Conservation (phyloP, 768 basidiomycete genomes). For the Pleurotus salmoneostramineus region DNA sequence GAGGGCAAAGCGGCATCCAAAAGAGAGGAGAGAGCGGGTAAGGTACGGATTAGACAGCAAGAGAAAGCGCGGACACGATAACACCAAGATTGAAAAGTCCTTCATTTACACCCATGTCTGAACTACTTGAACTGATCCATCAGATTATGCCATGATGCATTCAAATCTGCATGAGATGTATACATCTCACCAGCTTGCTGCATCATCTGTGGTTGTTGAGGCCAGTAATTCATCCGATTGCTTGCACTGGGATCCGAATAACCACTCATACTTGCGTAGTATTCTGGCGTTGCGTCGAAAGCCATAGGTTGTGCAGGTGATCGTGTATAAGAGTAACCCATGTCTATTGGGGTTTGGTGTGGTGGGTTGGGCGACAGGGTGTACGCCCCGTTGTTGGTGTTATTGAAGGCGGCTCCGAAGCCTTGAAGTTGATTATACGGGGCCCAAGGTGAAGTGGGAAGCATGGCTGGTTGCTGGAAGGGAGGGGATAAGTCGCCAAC, state of each 20-base stretch:
- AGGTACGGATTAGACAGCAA: not conserved
- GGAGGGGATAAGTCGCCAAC: conserved; percentile 12
- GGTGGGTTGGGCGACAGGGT: not conserved
- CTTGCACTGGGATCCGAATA: conserved; percentile 16
- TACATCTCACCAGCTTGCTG: not conserved
- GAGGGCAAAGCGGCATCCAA: not conserved
- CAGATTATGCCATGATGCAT: conserved; percentile 46
- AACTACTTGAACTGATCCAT: conserved; percentile 38
- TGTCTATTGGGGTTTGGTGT: conserved; percentile 12
- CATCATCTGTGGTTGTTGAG: conserved; percentile 10
- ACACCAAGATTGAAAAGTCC: not conserved
- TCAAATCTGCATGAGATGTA: conserved; percentile 26
- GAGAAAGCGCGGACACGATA: not conserved
- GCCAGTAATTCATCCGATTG: conserved; percentile 20
- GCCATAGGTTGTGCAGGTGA: conserved; percentile 18
- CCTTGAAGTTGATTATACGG: conserved; percentile 12
- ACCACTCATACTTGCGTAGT: conserved; percentile 25
- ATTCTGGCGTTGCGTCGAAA: conserved; percentile 26
- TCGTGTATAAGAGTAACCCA: conserved; percentile 12
- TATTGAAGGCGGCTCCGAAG: not conserved
- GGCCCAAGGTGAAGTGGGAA: conserved; percentile 11
- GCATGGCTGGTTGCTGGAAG: conserved; percentile 11
- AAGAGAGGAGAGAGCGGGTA: not conserved
- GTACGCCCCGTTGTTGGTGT: not conserved
- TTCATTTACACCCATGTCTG: not conserved